These are phyloP conservation scores for Porcisia deanei DNA, from an alignment of 208 protist genomes.

Conservation along the genomic window DNA sequence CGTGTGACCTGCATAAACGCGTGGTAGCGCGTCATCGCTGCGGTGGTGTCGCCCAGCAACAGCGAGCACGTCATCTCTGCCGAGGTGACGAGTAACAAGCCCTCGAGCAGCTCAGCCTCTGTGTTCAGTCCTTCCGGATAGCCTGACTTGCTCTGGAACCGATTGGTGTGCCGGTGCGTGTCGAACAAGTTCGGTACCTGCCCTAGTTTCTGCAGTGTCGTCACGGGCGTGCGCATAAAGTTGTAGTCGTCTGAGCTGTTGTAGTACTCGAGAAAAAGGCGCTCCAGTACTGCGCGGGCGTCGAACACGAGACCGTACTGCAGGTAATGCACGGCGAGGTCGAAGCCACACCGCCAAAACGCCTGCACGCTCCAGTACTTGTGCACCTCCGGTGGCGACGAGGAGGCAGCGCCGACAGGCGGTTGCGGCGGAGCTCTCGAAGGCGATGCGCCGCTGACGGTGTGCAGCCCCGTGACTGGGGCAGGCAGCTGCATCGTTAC, in stretches of 20 bases:
- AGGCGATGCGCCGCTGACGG: slow-evolving; percentile 1
- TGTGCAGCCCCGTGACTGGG: neutral
- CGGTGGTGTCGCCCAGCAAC: slow-evolving; percentile 38
- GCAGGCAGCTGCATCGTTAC: neutral
- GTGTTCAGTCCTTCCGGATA: slow-evolving; percentile 54
- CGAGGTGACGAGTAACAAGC: slow-evolving; percentile 59
- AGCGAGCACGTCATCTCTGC: slow-evolving; percentile 61
- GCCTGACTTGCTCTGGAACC: slow-evolving; percentile 21
- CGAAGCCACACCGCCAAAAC: slow-evolving; percentile 69
- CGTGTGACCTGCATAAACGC: slow-evolving; percentile 60
- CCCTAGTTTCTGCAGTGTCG: slow-evolving; percentile 56
- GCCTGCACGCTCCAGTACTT: slow-evolving; percentile 53
- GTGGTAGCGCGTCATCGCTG: slow-evolving; percentile 42
- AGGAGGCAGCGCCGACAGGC: neutral
- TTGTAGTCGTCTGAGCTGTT: slow-evolving; percentile 87
- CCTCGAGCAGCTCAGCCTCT: slow-evolving; percentile 59
- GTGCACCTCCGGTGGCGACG: neutral
- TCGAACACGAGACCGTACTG: slow-evolving; percentile 73
- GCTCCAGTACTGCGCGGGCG: slow-evolving; percentile 43
- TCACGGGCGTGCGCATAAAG: slow-evolving; percentile 34
- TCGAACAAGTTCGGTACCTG: slow-evolving; percentile 61
- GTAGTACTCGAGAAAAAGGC: slow-evolving; percentile 80
- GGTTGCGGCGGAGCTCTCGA: slow-evolving; percentile 3
- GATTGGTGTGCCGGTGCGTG: slow-evolving; percentile 21
- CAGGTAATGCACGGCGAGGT: slow-evolving; percentile 73